Base-by-base conservation (phyloP, 495 filamentous ascomycete genomes). In the Aspergillus coremiiformis region DNA sequence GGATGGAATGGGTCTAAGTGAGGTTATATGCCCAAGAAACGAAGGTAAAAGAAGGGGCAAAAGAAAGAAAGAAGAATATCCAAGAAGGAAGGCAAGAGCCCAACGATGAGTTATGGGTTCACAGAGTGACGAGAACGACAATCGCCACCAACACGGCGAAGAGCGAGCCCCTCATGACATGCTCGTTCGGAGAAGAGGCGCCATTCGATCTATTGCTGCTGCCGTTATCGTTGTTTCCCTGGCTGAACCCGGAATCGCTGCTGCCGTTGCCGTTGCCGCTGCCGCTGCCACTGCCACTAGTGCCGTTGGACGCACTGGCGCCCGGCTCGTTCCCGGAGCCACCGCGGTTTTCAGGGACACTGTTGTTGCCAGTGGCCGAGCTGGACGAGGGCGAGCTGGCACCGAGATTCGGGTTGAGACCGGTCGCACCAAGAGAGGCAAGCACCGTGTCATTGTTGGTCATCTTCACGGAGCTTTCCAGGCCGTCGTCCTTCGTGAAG, bases 401-500 rank as follows among this genome's bases (percentile, higher is more conserved):
- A 35, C 65, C 64, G 11, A 70, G 59, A 42, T 67, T 63, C 83
- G 87, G 87, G 66, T 95, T 78, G 8, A 79, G 70, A 42, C 93
- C 93, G 0, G 86, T 87, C 6, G 80, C 91, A 27, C 82, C 75
- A 48, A 97, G 75, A 42, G 86, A 90, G 54, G 80, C 84, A 17
- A 98, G 80, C n/a, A 89, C 68, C 47, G 89, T 94, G 39, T 74
- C 61, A 62, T 90, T 83, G 70, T 88, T 70, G 59, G 84, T 83
- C 61, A 90, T 81, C 35, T 82, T 75, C 44, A 97, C 76, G 10
- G 88, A 86, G 71, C 81, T 69, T 68, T 96, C 87, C 27, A 86
- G 78, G 46, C 78, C 89, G 1, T 72, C 63, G 15, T 66, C 64
- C 61, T 80, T 65, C 57, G 80, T 84, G 73, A 88, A 95, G 54